A percentile compares a stretch with the other conserved stretches of the same genome.
Conservation (phyloP, 352 stramenopile species). For the Globisporangium cylindrosporum region DNA sequence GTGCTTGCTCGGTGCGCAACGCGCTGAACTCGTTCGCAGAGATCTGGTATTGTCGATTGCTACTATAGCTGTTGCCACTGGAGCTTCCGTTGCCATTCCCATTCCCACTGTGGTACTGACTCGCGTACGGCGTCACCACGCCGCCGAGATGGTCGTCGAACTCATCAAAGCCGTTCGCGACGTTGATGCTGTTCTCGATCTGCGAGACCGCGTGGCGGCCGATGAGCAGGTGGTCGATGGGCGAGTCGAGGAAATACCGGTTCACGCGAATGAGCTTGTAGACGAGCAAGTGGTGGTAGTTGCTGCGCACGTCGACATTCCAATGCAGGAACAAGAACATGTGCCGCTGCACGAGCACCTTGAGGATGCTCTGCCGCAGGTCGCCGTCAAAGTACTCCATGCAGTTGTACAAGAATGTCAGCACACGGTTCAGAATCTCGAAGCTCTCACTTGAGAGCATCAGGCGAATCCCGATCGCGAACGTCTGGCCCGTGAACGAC, state of each 20-base stretch:
- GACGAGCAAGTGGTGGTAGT: constrained; percentile 75
- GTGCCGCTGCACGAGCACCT: constrained; percentile 69
- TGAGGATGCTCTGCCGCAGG: constrained; percentile 60
- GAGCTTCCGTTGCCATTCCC: constrained; percentile 14
- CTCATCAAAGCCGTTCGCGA: constrained; percentile 29
- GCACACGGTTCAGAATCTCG: constrained; percentile 58
- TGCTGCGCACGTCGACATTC: constrained; percentile 64
- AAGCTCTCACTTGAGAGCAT: constrained; percentile 75
- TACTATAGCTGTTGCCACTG: constrained; percentile 9
- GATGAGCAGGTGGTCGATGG: constrained; percentile 65
- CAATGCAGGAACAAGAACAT: constrained; percentile 80
- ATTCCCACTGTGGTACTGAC: constrained; percentile 8
- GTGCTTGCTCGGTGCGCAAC: constrained; percentile 55
- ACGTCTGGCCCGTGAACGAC: constrained; percentile 45
- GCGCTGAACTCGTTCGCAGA: constrained; percentile 42
- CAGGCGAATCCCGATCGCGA: constrained; percentile 57
- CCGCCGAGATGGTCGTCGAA: constrained; percentile 19
- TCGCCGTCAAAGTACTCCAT: constrained; percentile 75
- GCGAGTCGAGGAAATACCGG: constrained; percentile 60
- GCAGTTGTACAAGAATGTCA: constrained; percentile 71
- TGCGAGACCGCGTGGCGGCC: constrained; percentile 45
- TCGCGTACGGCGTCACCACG: constrained; percentile 8
- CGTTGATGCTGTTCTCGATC: constrained; percentile 25
- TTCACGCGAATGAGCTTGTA: constrained; percentile 62
- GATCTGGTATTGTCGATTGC: constrained; percentile 20